These are phyloP conservation scores for Plasmodium gaboni DNA, from an alignment of 169 alveolate species.

Conservation along the genomic window DNA sequence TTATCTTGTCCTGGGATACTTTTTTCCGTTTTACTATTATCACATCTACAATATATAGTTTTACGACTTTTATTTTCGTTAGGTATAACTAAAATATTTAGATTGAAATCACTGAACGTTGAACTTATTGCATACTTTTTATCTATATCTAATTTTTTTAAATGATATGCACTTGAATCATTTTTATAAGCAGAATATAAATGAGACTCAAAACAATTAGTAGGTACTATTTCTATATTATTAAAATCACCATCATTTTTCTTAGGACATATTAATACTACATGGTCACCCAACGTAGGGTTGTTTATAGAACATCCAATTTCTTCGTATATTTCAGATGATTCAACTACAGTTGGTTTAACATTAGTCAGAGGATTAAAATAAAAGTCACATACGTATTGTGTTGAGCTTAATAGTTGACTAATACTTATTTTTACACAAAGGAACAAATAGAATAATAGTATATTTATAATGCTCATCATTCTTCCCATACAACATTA, in stretches of 20 bases:
- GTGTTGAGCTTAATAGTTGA: no score
- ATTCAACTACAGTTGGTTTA: slow-evolving; percentile 7
- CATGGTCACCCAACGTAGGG: not conserved
- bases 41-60: slow-evolving; percentile 60
- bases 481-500: no score
- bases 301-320: slow-evolving; percentile 27
- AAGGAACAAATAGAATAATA: no score
- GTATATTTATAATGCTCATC: no score
- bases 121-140: not conserved
- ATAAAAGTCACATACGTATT: slow-evolving; percentile 16
- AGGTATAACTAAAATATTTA: slow-evolving; percentile 22
- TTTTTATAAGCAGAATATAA: slow-evolving; percentile 41
- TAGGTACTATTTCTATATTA: slow-evolving; percentile 25
- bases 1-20: not conserved
- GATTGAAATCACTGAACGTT: slow-evolving; percentile 1
- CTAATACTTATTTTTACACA: no score
- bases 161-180: slow-evolving; percentile 11
- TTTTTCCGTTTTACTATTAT: slow-evolving; percentile 38
- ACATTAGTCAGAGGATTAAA: slow-evolving; percentile 41
- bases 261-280: slow-evolving; percentile 44
- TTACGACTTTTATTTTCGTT: slow-evolving; percentile 17
- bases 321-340: slow-evolving; percentile 2
- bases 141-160: slow-evolving; percentile 14
- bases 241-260: slow-evolving; percentile 4
- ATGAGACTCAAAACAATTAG: slow-evolving; percentile 23